These are phyloP conservation scores for Globisporangium emineosum DNA, from an alignment of 352 stramenopile species.

Conservation along the genomic window DNA sequence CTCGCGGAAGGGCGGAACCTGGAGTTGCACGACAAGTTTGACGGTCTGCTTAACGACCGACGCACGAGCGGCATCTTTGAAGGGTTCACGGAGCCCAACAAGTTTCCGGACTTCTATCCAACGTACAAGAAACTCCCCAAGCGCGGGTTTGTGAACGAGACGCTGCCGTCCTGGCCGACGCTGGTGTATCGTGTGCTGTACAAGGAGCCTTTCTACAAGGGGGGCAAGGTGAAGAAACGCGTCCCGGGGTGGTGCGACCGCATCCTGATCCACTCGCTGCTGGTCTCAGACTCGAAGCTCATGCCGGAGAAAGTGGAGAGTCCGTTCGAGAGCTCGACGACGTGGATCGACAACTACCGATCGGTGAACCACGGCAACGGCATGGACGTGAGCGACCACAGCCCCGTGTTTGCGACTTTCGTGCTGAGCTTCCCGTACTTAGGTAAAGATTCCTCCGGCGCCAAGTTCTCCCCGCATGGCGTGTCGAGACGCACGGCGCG, in stretches of 20 bases:
- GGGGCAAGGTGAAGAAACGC: slow-evolving; percentile 87
- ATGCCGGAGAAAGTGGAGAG: slow-evolving; percentile 74
- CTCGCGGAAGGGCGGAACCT: slow-evolving; percentile 69
- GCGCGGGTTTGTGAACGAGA: slow-evolving; percentile 61
- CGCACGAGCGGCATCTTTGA: slow-evolving; percentile 74
- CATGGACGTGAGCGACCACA: slow-evolving; percentile 85
- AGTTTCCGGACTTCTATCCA: slow-evolving; percentile 86
- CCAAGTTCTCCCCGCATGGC: not conserved
- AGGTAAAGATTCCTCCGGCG: slow-evolving; percentile 20
- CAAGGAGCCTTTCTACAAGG: slow-evolving; percentile 90
- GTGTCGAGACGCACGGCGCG: slow-evolving; percentile 36
- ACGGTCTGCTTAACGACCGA: slow-evolving; percentile 79
- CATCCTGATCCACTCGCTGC: slow-evolving; percentile 80
- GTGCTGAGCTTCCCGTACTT: slow-evolving; percentile 65
- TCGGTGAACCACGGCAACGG: slow-evolving; percentile 78
- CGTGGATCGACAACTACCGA: slow-evolving; percentile 75
- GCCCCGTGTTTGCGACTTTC: slow-evolving; percentile 74
- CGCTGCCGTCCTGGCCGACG: slow-evolving; percentile 58
- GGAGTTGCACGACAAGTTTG: slow-evolving; percentile 83
- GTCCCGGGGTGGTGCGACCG: slow-evolving; percentile 86
- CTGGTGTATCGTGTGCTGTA: slow-evolving; percentile 79
- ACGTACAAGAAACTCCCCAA: slow-evolving; percentile 89
- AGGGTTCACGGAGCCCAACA: slow-evolving; percentile 76
- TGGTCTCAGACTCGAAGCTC: slow-evolving; percentile 76
- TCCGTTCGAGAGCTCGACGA: slow-evolving; percentile 31